These are phyloP conservation scores for Astraeus odoratus DNA, from an alignment of 768 basidiomycete species.

Conservation along the genomic window DNA sequence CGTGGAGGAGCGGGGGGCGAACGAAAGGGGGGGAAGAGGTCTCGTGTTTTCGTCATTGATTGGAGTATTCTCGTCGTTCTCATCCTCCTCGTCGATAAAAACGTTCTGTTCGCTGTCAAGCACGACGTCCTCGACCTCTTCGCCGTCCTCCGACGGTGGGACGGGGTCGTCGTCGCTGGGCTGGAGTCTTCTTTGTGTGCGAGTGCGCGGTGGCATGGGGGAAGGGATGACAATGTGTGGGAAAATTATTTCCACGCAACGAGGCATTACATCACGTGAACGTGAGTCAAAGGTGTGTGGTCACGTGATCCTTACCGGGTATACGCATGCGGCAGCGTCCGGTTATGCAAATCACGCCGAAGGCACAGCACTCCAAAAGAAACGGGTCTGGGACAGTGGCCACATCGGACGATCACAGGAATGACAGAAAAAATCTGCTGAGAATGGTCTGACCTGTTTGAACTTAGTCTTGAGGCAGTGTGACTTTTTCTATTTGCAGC, in stretches of 20 bases:
- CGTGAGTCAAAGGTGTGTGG: neutral
- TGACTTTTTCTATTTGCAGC: too few species aligned
- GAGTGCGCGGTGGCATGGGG: conserved; percentile 13
- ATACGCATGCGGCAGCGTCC: too few species aligned
- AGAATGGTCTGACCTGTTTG: too few species aligned
- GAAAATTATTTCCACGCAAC: conserved; percentile 9
- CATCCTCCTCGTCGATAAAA: neutral
- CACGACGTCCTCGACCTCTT: neutral
- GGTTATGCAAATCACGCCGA: too few species aligned
- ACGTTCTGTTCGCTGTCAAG: neutral
- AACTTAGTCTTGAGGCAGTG: too few species aligned
- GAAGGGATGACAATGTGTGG: conserved; percentile 12
- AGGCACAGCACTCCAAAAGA: too few species aligned
- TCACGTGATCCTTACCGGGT: conserved; percentile 4
- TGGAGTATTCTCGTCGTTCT: conserved; percentile 15
- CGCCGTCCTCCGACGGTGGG: neutral
- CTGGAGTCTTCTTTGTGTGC: conserved; percentile 9
- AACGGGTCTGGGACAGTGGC: too few species aligned
- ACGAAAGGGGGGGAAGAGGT: neutral
- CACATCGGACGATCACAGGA: too few species aligned
- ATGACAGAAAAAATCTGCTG: too few species aligned
- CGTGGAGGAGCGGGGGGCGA: conserved; percentile 12
- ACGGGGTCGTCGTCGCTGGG: conserved; percentile 2
- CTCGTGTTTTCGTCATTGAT: conserved; percentile 13
- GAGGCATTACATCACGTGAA: conserved; percentile 1